Conservation (phyloP, 306 rosid genomes). For the Inga oerstediana region DNA sequence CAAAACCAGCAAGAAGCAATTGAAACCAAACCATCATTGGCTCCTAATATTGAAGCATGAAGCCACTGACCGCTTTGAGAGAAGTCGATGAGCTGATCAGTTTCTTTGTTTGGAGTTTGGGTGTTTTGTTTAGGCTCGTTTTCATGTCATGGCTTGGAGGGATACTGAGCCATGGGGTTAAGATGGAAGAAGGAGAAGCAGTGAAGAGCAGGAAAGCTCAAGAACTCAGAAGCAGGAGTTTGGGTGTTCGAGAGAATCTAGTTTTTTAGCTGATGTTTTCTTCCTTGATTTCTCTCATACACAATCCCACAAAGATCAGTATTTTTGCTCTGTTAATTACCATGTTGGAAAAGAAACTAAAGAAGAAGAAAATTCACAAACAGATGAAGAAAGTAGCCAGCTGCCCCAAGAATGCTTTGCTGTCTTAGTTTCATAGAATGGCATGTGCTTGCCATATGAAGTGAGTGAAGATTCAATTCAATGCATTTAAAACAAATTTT, state of each 20-base stretch:
- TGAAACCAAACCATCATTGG: slow-evolving; percentile 38
- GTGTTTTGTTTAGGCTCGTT: background rate
- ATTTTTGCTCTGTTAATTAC: too few relatives aligned
- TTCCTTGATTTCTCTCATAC: background rate
- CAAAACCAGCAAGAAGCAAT: slow-evolving; percentile 40
- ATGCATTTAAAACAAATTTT: too few relatives aligned
- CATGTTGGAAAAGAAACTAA: too few relatives aligned
- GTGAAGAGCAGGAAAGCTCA: too few relatives aligned
- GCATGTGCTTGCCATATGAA: background rate
- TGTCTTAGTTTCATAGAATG: background rate
- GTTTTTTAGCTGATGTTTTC: too few relatives aligned
- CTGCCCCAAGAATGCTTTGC: too few relatives aligned
- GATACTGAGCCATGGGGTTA: background rate
- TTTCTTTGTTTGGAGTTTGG: background rate
- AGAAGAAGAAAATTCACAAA: too few relatives aligned
- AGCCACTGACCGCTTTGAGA: background rate
- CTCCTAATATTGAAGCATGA: slow-evolving; percentile 5
- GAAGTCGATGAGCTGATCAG: slow-evolving; percentile 12
- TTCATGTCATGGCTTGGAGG: background rate
- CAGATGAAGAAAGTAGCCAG: too few relatives aligned
- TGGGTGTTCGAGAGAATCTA: too few relatives aligned
- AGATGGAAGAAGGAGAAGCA: too few relatives aligned
- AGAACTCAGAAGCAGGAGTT: too few relatives aligned
- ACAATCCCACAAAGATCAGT: background rate
- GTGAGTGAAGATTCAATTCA: background rate